Conservation (phyloP, 768 basidiomycete genomes). For the Lentinula raphanica region DNA sequence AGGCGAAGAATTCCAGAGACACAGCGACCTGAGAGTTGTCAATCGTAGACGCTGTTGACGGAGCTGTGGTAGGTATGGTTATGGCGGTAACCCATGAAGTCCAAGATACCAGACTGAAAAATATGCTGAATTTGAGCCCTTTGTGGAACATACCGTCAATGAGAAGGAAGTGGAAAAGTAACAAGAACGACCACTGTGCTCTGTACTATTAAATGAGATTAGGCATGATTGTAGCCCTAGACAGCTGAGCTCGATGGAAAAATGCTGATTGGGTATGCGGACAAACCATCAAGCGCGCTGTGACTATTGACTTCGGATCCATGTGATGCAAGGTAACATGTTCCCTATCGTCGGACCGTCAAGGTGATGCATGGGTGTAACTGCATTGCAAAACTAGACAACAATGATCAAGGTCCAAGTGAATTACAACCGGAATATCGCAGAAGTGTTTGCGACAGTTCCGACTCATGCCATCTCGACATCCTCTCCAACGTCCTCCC, state of each 20-base stretch:
- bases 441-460: no score
- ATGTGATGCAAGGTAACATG: neutral
- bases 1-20: conserved; percentile 35
- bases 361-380: neutral
- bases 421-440: no score
- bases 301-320: neutral
- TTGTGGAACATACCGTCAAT: neutral
- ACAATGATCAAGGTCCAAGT: no score
- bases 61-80: conserved; percentile 20
- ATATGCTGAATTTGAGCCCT: neutral
- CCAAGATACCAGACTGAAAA: neutral
- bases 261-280: conserved; percentile 1
- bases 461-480: conserved; percentile 43
- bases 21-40: conserved; percentile 28
- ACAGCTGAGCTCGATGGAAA: conserved; percentile 1
- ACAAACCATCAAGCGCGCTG: neutral
- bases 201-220: neutral
- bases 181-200: neutral
- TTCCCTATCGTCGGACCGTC: neutral
- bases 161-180: neutral
- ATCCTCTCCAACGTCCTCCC: conserved; percentile 60
- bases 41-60: conserved; percentile 19
- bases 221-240: neutral
- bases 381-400: neutral
- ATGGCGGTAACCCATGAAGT: neutral